These are phyloP conservation scores for Claviceps sp. DNA, from an alignment of 2,329 filamentous ascomycete genomes.

Conservation along the genomic window DNA sequence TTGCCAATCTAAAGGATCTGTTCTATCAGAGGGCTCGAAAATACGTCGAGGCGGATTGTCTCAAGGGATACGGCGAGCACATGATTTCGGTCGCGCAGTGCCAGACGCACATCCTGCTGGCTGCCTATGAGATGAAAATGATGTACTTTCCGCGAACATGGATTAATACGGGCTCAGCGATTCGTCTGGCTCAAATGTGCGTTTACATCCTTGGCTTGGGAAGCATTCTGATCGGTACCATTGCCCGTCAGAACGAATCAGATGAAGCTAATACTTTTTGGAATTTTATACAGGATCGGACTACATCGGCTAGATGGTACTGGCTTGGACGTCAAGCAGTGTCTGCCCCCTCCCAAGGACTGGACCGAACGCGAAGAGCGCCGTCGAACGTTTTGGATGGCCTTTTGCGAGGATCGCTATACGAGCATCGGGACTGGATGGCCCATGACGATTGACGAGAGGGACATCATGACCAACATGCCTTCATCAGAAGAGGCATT, in stretches of 20 bases:
- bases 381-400: slow-evolving; percentile 87
- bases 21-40: slow-evolving; percentile 86
- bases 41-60: slow-evolving; percentile 78
- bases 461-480: slow-evolving; percentile 76
- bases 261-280: no score
- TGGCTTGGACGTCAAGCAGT: slow-evolving; percentile 85
- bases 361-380: slow-evolving; percentile 92
- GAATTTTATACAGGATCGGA: slow-evolving; percentile 55
- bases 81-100: slow-evolving; percentile 77
- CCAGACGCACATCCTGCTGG: slow-evolving; percentile 70
- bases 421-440: slow-evolving; percentile 93
- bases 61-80: slow-evolving; percentile 82
- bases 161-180: slow-evolving; percentile 75
- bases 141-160: slow-evolving; percentile 96
- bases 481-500: slow-evolving; percentile 78
- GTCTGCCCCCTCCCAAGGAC: slow-evolving; percentile 70
- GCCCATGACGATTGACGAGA: slow-evolving; percentile 90
- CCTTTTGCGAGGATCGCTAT: slow-evolving; percentile 81
- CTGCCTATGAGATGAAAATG: slow-evolving; percentile 86
- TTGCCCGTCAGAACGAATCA: slow-evolving; percentile 3
- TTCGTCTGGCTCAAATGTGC: slow-evolving; percentile 74
- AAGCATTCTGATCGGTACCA: slow-evolving; percentile 5
- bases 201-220: slow-evolving; percentile 11
- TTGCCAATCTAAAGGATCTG: slow-evolving; percentile 62
- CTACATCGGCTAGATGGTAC: slow-evolving; percentile 73